Evolutionary conservation across 441 rosid species (phyloP).

Genomic region (Euphorbia celastroides): DNA sequence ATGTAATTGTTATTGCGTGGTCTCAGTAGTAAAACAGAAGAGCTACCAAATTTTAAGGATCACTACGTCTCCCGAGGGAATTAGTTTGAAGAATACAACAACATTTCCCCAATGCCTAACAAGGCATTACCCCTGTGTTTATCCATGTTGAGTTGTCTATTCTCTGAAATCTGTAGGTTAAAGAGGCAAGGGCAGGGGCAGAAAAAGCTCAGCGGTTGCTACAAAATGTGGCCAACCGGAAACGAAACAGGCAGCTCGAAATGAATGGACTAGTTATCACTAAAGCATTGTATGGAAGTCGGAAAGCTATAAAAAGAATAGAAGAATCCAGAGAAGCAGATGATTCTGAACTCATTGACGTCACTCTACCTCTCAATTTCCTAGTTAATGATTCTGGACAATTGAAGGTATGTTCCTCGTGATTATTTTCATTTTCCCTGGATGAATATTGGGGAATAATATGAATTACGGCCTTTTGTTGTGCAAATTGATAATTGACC

Average conservation of each 20-base stretch:
- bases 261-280: slow-evolving; percentile 67
- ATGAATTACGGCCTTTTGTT: neutral
- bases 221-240: slow-evolving; percentile 76
- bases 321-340: slow-evolving; percentile 28
- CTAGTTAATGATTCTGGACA: slow-evolving; percentile 77
- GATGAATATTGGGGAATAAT: neutral
- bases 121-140: no score
- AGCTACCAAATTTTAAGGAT: neutral
- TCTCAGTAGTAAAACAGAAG: neutral
- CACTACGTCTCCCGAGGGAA: neutral
- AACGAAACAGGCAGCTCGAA: slow-evolving; percentile 68
- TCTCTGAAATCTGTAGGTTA: slow-evolving; percentile 43
- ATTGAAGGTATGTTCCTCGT: slow-evolving; percentile 54
- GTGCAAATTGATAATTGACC: neutral
- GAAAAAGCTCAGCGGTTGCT: slow-evolving; percentile 78
- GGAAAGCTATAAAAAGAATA: slow-evolving; percentile 49
- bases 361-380: slow-evolving; percentile 87
- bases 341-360: slow-evolving; percentile 61
- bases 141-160: no score
- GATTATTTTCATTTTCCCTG: neutral
- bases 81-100: neutral
- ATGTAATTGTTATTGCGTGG: neutral
- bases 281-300: slow-evolving; percentile 68
- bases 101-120: neutral
- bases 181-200: slow-evolving; percentile 62